Base-by-base conservation (phyloP, 139 green algal genomes). In the Volvox africanus region DNA sequence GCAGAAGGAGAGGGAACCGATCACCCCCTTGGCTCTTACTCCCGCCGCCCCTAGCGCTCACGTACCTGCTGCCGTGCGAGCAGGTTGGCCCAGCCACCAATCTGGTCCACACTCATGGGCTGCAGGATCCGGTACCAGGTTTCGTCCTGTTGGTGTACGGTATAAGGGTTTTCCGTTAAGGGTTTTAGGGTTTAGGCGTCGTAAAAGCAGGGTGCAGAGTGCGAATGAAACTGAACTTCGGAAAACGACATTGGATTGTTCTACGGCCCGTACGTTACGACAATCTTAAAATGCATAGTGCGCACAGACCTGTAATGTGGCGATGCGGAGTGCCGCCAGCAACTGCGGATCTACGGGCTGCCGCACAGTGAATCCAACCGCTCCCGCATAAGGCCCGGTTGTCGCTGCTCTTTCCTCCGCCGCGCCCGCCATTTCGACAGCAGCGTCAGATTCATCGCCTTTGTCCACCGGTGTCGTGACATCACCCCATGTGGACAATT, bases 81-180 rank as follows among this genome's bases (percentile, higher is more conserved):
- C 9, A 92, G 92, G 21, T 62, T 33, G 36, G 44, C 24, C 93
- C 93, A 95, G 32, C 84, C 78, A 11, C 93, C 90, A 16, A 94
- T 89, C 86, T 92, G 78, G 44, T 92, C 79, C 26, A 71, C n/a
- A 2, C 61, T 91, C 26, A 55, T 37, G 2, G 26, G 26, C 18
- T n/a, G 21, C 68, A 89, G 84, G 62, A 73, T 0, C 19, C 44
- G 28, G 1, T 36, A 30, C 84, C 84, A 89, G n/a, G 84, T 28
- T n/a, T 71, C 36, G 36, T 89, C 84, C 84, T 89, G 61, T 3
- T 35, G 12, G 44, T n/a, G n/a, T n/a, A n/a, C 44, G 44, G 44
- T 55, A 55, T n/a, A n/a, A n/a, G n/a, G 44, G 44, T 55, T 55
- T 55, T 55, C 44, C 44, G 44, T 55, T 55, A 55, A 55, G 44